Evolutionary conservation across 164 flowering plant genomes (phyloP).

Genomic region (Stephania japonica): DNA sequence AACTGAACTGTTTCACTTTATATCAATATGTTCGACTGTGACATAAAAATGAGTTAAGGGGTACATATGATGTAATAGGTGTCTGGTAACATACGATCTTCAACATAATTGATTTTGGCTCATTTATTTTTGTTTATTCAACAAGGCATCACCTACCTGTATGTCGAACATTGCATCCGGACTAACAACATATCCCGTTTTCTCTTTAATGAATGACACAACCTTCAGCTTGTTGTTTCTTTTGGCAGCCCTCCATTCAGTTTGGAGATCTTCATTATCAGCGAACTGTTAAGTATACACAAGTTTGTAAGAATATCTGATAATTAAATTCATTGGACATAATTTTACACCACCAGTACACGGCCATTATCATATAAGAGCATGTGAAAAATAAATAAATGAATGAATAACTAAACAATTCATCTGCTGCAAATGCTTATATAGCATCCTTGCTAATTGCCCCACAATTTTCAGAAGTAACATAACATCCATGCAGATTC

Average conservation of each 20-base stretch:
- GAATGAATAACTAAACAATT: background rate
- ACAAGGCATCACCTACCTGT: conserved; percentile 45
- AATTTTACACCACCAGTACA: background rate
- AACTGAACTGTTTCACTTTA: background rate
- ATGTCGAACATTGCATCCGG: conserved; percentile 94
- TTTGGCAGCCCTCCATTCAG: conserved; percentile 76
- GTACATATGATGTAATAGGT: background rate
- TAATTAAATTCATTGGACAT: background rate
- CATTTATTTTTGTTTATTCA: background rate
- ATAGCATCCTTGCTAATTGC: background rate
- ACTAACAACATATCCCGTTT: conserved; percentile 78
- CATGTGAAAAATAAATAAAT: background rate
- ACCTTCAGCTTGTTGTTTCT: conserved; percentile 71
- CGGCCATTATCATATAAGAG: background rate
- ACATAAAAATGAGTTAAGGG: background rate
- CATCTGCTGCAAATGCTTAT: background rate
- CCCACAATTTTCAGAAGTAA: background rate
- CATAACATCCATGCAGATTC: background rate
- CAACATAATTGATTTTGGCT: background rate
- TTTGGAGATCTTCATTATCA: conserved; percentile 76
- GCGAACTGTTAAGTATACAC: conserved; percentile 50
- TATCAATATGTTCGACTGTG: background rate
- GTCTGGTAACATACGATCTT: background rate
- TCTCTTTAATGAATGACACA: conserved; percentile 64
- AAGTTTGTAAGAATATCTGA: conserved; percentile 11